phyloP scores from a whole-genome alignment of 371 early-diverging fungal genomes.

The Apophysomyces sp. region DNA sequence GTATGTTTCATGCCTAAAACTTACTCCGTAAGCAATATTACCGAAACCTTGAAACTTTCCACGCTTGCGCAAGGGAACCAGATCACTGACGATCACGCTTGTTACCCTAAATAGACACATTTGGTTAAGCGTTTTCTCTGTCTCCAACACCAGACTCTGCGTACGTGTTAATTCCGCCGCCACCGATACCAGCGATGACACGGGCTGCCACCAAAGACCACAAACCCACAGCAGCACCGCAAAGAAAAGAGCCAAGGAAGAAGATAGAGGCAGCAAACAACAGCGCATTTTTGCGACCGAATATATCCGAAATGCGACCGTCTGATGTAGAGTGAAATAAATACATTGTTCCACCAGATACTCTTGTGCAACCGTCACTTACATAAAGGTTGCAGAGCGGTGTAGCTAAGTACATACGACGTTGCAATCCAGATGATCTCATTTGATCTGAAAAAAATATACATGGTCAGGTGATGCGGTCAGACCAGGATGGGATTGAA shows the following conservation, averaged over 20 bases:
- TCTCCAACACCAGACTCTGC: background rate
- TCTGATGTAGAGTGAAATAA: slow-evolving; percentile 15
- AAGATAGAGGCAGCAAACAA: slow-evolving; percentile 58
- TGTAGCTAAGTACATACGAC: slow-evolving; percentile 73
- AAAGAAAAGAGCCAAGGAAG: slow-evolving; percentile 54
- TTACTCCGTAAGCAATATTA: slow-evolving; percentile 46
- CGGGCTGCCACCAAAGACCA: slow-evolving; percentile 74
- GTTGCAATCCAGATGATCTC: slow-evolving; percentile 75
- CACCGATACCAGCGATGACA: slow-evolving; percentile 79
- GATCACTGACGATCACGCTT: slow-evolving; percentile 40
- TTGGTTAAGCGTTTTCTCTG: background rate
- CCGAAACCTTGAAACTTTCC: slow-evolving; percentile 50
- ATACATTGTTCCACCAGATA: slow-evolving; percentile 5
- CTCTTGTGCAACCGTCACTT: slow-evolving; percentile 18
- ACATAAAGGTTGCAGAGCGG: slow-evolving; percentile 78
- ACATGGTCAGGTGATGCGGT: too few relatives aligned
- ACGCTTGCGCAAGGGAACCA: slow-evolving; percentile 50
- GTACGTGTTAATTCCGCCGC: slow-evolving; percentile 56
- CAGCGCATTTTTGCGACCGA: slow-evolving; percentile 65
- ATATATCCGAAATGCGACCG: slow-evolving; percentile 64
- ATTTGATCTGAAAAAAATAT: slow-evolving; percentile 32
- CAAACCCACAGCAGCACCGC: slow-evolving; percentile 58
- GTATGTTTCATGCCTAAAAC: background rate
- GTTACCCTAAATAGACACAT: slow-evolving; percentile 12
- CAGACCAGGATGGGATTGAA: slow-evolving; percentile 9